Conservation (phyloP, 1,139 yeast genomes). For the Candida pseudoviswanathii region DNA sequence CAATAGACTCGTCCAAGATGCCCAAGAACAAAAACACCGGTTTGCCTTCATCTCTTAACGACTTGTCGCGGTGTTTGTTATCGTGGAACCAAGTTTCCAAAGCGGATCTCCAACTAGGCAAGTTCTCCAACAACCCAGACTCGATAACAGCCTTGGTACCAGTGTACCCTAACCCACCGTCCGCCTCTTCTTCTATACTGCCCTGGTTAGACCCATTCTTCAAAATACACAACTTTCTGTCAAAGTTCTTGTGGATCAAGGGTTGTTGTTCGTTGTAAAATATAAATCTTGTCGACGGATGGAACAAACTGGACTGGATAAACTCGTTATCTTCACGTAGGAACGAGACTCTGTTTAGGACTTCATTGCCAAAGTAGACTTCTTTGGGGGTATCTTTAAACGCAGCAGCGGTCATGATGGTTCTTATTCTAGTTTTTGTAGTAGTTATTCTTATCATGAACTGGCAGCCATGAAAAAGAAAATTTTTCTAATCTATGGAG, state of each 20-base stretch:
- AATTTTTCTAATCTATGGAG: no score
- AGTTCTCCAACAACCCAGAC: constrained; percentile 15
- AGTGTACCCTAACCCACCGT: constrained; percentile 17
- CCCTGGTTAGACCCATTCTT: constrained; percentile 38
- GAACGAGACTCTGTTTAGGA: constrained; percentile 78
- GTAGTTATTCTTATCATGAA: constrained; percentile 5
- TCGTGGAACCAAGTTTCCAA: constrained; percentile 31
- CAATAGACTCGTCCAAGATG: constrained; percentile 57
- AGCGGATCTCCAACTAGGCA: constrained; percentile 26
- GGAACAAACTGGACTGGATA: constrained; percentile 52
- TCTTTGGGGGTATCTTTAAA: constrained; percentile 29
- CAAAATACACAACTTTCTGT: constrained; percentile 33
- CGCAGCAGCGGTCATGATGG: not conserved
- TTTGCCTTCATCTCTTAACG: constrained; percentile 32
- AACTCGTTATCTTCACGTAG: constrained; percentile 68
- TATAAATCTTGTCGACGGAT: constrained; percentile 57
- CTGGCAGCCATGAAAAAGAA: no score
- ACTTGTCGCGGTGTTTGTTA: constrained; percentile 37
- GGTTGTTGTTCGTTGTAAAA: constrained; percentile 47
- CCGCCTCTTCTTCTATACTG: constrained; percentile 13
- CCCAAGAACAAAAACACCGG: constrained; percentile 68
- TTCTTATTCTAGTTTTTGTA: not conserved
- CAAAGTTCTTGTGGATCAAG: constrained; percentile 32
- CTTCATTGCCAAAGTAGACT: constrained; percentile 54
- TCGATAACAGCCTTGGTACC: constrained; percentile 11